A percentile compares a stretch with the other conserved stretches of the same genome.
Evolutionary conservation across 1,284 basidiomycete species (phyloP).

Genomic region (Crocinoboletus sp.): DNA sequence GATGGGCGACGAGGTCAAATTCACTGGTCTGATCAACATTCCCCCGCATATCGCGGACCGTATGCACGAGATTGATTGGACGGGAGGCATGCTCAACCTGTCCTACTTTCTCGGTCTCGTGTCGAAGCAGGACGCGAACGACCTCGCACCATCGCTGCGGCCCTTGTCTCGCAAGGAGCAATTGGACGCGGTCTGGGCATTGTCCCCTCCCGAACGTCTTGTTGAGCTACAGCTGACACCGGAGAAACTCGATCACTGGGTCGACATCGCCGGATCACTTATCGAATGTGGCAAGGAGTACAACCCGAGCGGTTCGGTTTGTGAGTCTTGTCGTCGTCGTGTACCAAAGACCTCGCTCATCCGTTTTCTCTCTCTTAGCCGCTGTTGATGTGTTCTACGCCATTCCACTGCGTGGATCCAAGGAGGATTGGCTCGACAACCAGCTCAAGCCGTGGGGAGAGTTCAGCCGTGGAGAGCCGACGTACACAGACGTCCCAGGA

Average conservation of each 20-base stretch:
- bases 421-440: slow-evolving; percentile 25
- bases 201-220: slow-evolving; percentile 22
- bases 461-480: slow-evolving; percentile 20
- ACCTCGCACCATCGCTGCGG: slow-evolving; percentile 11
- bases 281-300: slow-evolving; percentile 30
- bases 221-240: slow-evolving; percentile 21
- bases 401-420: slow-evolving; percentile 19
- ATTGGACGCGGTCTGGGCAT: slow-evolving; percentile 18
- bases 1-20: slow-evolving; percentile 34
- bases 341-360: background rate
- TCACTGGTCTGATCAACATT: slow-evolving; percentile 38
- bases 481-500: slow-evolving; percentile 23
- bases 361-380: slow-evolving; percentile 1
- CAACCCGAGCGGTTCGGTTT: slow-evolving; percentile 18
- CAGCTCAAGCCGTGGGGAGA: slow-evolving; percentile 24
- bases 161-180: slow-evolving; percentile 20
- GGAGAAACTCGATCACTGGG: slow-evolving; percentile 24
- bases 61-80: slow-evolving; percentile 38
- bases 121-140: slow-evolving; percentile 17
- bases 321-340: slow-evolving; percentile 9
- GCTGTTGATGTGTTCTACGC: slow-evolving; percentile 24
- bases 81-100: slow-evolving; percentile 36
- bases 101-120: slow-evolving; percentile 26
- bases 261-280: slow-evolving; percentile 23
- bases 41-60: slow-evolving; percentile 38